Evolutionary conservation across 768 basidiomycete species (phyloP).

Genomic region (Candolleomyces efflorescens): DNA sequence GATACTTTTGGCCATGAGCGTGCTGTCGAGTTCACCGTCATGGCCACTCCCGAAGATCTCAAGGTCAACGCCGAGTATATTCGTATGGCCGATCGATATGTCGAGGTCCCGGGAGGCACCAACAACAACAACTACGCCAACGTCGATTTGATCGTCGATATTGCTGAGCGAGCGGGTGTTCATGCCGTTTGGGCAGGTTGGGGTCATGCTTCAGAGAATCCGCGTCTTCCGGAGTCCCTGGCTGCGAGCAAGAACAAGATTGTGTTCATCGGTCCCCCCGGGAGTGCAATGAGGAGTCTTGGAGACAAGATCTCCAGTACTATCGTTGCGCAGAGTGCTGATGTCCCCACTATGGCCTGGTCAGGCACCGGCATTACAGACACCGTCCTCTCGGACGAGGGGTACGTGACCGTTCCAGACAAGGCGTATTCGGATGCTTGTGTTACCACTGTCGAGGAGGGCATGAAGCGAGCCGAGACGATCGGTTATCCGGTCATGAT

Average conservation of each 20-base stretch:
- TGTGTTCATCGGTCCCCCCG: conserved; percentile 98
- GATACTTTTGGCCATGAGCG: conserved; percentile 97
- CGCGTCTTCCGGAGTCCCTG: conserved; percentile 90
- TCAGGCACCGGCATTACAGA: conserved; percentile 93
- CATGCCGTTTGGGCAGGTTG: conserved; percentile 99
- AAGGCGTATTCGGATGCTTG: conserved; percentile 86
- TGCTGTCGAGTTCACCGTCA: conserved; percentile 97
- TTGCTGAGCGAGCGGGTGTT: conserved; percentile 94
- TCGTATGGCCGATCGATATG: conserved; percentile 98
- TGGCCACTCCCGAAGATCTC: conserved; percentile 98
- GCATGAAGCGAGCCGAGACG: conserved; percentile 72
- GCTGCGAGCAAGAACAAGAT: conserved; percentile 92
- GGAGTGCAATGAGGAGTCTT: conserved; percentile 97
- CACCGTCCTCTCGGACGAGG: conserved; percentile 76
- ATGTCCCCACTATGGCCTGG: conserved; percentile 99
- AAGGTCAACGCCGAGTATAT: conserved; percentile 99
- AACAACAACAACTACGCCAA: conserved; percentile 99
- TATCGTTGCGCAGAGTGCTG: conserved; percentile 94
- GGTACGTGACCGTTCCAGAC: conserved; percentile 94
- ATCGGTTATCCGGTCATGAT: conserved; percentile 99
- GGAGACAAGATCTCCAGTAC: conserved; percentile 99
- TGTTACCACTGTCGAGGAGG: conserved; percentile 83
- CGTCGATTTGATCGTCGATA: conserved; percentile 97
- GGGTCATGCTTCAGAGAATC: conserved; percentile 99
- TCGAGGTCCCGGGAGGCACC: conserved; percentile 96